Evolutionary conservation across 768 basidiomycete genomes (phyloP).

Genomic region (Neoboletus subvelutipes): DNA sequence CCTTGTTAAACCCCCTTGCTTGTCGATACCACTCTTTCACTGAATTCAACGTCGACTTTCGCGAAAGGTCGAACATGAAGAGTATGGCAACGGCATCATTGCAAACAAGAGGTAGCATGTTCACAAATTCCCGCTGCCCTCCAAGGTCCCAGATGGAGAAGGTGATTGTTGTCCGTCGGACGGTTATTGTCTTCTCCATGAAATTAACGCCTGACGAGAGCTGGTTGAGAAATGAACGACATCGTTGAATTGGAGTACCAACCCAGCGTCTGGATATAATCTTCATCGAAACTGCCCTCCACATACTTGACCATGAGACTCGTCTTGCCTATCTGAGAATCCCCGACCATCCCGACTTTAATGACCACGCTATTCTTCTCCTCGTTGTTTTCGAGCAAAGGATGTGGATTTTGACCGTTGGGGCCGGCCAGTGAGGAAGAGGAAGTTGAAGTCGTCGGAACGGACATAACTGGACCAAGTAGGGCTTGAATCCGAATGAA

Average conservation of each 20-base stretch:
- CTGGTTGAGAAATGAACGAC: conserved; percentile 8
- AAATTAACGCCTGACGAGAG: conserved; percentile 82
- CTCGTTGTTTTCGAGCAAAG: conserved; percentile 57
- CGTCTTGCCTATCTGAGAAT: conserved; percentile 99
- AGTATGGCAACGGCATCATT: conserved; percentile 99
- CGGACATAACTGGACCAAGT: conserved; percentile 42
- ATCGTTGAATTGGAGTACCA: conserved; percentile 26
- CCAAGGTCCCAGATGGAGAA: conserved; percentile 99
- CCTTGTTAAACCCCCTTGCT: conserved; percentile 98
- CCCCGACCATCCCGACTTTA: conserved; percentile 99
- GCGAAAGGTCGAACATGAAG: conserved; percentile 99
- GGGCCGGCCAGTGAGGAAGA: conserved; percentile 45
- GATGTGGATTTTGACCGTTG: conserved; percentile 53
- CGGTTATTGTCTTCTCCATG: conserved; percentile 99
- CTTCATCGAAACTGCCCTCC: conserved; percentile 97
- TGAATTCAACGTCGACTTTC: conserved; percentile 96
- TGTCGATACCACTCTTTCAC: conserved; percentile 99
- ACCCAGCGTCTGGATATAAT: conserved; percentile 99
- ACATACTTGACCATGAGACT: conserved; percentile 99
- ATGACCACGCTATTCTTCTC: conserved; percentile 91
- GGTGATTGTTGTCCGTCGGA: conserved; percentile 97
- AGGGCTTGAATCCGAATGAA: conserved; percentile 18
- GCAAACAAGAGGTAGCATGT: conserved; percentile 97
- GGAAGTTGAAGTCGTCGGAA: conserved; percentile 48
- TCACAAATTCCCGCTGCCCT: conserved; percentile 97